Conservation (phyloP, 2,329 filamentous ascomycete genomes). For the Ceratocystis cacaofunesta region DNA sequence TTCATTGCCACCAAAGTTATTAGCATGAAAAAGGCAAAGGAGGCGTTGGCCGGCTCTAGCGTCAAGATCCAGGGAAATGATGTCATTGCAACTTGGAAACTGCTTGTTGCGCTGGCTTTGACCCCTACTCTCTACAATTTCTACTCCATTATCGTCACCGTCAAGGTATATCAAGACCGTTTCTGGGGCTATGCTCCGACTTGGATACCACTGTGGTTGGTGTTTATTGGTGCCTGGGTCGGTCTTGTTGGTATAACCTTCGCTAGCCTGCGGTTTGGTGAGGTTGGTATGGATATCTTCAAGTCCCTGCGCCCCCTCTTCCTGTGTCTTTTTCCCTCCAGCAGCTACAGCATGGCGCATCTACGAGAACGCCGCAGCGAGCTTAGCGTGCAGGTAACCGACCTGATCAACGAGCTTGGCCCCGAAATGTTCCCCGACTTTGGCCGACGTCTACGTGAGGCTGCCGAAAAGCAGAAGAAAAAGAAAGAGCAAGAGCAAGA, state of each 20-base stretch:
- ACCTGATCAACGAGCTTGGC: conserved; percentile 86
- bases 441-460: conserved; percentile 56
- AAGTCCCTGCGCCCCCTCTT: conserved; percentile 84
- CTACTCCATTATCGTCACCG: conserved; percentile 60
- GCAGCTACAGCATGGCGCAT: conserved; percentile 67
- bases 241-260: conserved; percentile 83
- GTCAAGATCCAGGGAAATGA: conserved; percentile 82
- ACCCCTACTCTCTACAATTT: conserved; percentile 69
- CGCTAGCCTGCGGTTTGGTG: conserved; percentile 82
- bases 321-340: conserved; percentile 69
- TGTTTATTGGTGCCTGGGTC: conserved; percentile 60
- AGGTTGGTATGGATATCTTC: conserved; percentile 97
- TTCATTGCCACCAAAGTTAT: conserved; percentile 75
- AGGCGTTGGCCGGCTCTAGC: conserved; percentile 69
- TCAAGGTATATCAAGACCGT: conserved; percentile 67
- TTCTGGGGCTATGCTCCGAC: conserved; percentile 68
- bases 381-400: conserved; percentile 69
- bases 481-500: conserved; percentile 21
- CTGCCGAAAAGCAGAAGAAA: conserved; percentile 26
- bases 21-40: conserved; percentile 65
- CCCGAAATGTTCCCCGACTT: conserved; percentile 98
- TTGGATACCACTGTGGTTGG: conserved; percentile 64
- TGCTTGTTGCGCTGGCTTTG: conserved; percentile 72
- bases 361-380: conserved; percentile 58
- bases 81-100: conserved; percentile 89